Base-by-base conservation (phyloP, 2,329 filamentous ascomycete genomes). In the Pseudocercospora fijiensis region DNA sequence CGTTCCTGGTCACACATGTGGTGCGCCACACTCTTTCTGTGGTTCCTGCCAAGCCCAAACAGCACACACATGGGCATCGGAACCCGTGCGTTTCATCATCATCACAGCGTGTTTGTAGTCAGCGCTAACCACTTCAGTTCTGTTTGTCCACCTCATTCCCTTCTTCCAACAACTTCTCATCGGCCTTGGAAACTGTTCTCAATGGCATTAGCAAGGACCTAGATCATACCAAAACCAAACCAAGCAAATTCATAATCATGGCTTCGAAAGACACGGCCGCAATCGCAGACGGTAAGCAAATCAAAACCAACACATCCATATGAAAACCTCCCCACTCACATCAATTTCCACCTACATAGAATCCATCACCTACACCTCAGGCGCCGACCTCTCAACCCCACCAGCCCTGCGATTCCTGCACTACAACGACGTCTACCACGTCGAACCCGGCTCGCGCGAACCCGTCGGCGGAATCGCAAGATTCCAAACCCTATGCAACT, bases 391-490 rank as follows among this genome's bases (percentile, higher is more conserved):
- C 13, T 41, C 27, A 41, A 53, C 33, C n/a, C 76, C 81, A 47
- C 90, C 91, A 51, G 89, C 92, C 75, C 79, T 96, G 57, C 87
- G 92, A n/a, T 78, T 96, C 61, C 76, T 96, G 30, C 93, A 96
- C 79, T 96, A 90, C 82, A 96, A 96, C 77, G 92, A 97, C 78
- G 92, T 96, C 65, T 96, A 96, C 77, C 93, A 96, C 72, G 85
- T 96, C 60, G 92, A 96, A 77, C 71, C 84, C 53, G 81, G 82
- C 1, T 92, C 90, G 26, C 86, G 89, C 16, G 91, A 96, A 74
- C 93, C 93, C 0, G 87, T 92, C 1, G 93, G 93, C 27, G 93
- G 93, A 18, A 84, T 90, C 47, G 83, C 90, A 28, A 85, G 93
- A 55, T 96, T 97, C 78, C 88, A 95, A 75, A 89, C 88, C 3